A percentile compares a stretch with the other conserved stretches of the same genome.
Conservation (phyloP, 169 alveolate genomes). For the Babesia ovata region DNA sequence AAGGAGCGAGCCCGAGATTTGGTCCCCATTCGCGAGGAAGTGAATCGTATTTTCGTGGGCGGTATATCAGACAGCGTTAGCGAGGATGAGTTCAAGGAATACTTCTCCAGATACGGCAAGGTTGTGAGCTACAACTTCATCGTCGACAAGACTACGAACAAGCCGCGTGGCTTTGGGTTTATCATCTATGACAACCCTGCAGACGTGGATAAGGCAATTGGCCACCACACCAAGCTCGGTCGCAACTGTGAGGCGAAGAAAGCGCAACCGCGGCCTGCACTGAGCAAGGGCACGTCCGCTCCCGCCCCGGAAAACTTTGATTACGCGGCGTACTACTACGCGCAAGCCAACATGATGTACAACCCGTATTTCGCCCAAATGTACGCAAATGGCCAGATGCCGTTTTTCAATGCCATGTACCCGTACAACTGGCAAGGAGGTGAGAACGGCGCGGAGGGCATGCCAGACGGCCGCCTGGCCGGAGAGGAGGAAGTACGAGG, state of each 20-base stretch:
- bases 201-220: conserved; percentile 83
- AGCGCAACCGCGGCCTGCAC: conserved; percentile 80
- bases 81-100: conserved; percentile 82
- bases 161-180: conserved; percentile 92
- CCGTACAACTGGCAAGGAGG: conserved; percentile 43
- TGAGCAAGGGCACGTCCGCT: conserved; percentile 22
- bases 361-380: conserved; percentile 65
- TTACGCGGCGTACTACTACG: conserved; percentile 62
- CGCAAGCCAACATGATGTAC: conserved; percentile 68
- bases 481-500: conserved; percentile 24
- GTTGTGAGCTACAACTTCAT: conserved; percentile 85
- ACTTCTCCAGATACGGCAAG: conserved; percentile 85
- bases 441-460: background rate
- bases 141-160: conserved; percentile 83
- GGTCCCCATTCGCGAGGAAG: conserved; percentile 73
- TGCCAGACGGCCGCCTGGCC: background rate
- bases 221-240: conserved; percentile 78
- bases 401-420: conserved; percentile 40
- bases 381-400: conserved; percentile 50
- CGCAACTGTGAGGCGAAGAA: conserved; percentile 89
- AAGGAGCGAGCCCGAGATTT: conserved; percentile 73
- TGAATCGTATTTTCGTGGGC: conserved; percentile 88
- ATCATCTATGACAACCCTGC: conserved; percentile 81
- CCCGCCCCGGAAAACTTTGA: conserved; percentile 32
- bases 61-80: conserved; percentile 82